Base-by-base conservation (phyloP, 768 basidiomycete species). In the Hemileccinum impolitum region DNA sequence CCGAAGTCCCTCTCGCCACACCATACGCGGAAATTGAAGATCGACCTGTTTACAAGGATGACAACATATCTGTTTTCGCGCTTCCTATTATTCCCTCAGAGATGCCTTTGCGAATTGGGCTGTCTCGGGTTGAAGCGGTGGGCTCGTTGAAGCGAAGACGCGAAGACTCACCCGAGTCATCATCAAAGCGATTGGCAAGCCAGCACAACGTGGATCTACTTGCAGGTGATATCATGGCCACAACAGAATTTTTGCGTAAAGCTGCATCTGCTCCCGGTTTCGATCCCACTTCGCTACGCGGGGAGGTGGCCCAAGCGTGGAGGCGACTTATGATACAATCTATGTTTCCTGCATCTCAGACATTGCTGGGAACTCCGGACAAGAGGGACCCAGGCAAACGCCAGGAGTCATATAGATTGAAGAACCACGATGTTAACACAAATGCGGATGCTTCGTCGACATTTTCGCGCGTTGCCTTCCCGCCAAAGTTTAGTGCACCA, bases 41-140 rank as follows among this genome's bases (percentile, higher is more conserved):
- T 17, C 51, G 32, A 15, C 81, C 82, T 3, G 67, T 82, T 30
- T 88, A 75, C 67, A 68, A 72, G 47, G 88, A 90, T 59, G 70
- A 76, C 10, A 82, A 82, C 55, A 66, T 92, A 44, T 72, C 77
- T 8, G 75, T 90, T 7, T 88, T 85, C 56, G 75, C 78, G 1
- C 71, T 89, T 34, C 77, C 85, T 4, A 56, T 81, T 34, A 55
- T 80, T 40, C 52, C 67, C 6, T 31, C 36, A 3, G 55, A 66
- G 25, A 13, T 34, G 6, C 18, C 42, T 6, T 25, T 6, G 4
- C 43, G 3, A 38, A 15, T n/a, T 36, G n/a, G 3, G 4, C 21
- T 17, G 15, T 21, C 25, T 41, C 32, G 9, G 8, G n/a, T 14
- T 30, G 54, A 54, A 17, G 26, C 6, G 28, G 34, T 4, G 18